Evolutionary conservation across 495 filamentous ascomycete species (phyloP), one percentile per base, ranked within the genome.

Genomic region (Neurospora sp.): DNA sequence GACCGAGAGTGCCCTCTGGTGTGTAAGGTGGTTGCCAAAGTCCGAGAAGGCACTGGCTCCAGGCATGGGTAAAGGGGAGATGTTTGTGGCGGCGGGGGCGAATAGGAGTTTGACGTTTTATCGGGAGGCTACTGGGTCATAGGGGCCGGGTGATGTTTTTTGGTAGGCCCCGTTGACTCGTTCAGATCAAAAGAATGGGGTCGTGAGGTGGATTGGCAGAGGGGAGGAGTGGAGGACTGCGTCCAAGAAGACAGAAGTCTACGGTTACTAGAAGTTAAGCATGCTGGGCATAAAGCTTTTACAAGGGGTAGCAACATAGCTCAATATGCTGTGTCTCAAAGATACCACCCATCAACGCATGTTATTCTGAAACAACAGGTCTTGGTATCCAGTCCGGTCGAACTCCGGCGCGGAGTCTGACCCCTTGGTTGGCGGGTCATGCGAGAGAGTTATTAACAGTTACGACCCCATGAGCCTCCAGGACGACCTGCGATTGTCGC

Each of bases 1-100:
- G 83, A 93, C 91, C 3, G 94, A 96, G 72, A 91, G 92, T 76
- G 90, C 92, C 2, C 77, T 98, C 40, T 98, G 96, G 93, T 87
- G 86, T 72, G 94, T 93, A 39, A 91, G 90, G 75, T 98, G 96
- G 95, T 81, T 98, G 72, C 93, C 93, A 12, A 96, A 93, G 82
- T 87, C 86, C 0, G 84, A 79, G 16, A 78, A 81, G 37, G 75
- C 75, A 0, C 27, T 79, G 40, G 78, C 72, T 0, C 78, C 79
- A 8, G 86, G 86, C 2, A 87, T 86, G 78, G 85, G 86, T 7
- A 88, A 86, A 78, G 93, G 91, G 39, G 95, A 98, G 84, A 90
- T 90, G 73, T 99, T 99, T 82, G 93, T 91, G 70, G 92, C 92
- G 16, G 93, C 90, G 16, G 96, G 96, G 2, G 93, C 92, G 35